phyloP scores from a whole-genome alignment of 768 basidiomycete species.

The Tylopilus intermedius region DNA sequence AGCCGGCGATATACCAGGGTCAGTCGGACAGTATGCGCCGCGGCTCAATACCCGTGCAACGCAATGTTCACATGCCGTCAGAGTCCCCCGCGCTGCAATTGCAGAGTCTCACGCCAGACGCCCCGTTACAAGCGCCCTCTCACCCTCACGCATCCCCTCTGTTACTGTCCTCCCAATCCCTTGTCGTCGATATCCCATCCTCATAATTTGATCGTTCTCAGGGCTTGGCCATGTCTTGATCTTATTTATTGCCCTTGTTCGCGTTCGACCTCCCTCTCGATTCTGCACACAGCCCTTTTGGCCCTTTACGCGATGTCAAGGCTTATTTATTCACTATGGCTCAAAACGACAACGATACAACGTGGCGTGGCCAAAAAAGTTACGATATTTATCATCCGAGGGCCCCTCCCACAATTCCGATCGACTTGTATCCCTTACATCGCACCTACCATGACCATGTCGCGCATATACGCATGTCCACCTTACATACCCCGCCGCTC shows the following conservation, averaged over 20 bases:
- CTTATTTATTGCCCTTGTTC: conserved; percentile 30
- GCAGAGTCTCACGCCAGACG: conserved; percentile 26
- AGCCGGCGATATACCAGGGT: conserved; percentile 25
- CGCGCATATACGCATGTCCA: conserved; percentile 23
- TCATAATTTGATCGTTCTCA: conserved; percentile 9
- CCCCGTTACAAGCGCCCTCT: conserved; percentile 21
- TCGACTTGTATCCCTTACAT: conserved; percentile 29
- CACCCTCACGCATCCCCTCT: conserved; percentile 26
- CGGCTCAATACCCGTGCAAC: conserved; percentile 26
- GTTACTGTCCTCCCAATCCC: conserved; percentile 20
- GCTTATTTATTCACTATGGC: conserved; percentile 29
- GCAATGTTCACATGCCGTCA: conserved; percentile 26
- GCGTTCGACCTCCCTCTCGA: conserved; percentile 12
- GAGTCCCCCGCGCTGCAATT: conserved; percentile 20
- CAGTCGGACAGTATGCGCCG: conserved; percentile 30
- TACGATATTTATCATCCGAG: conserved; percentile 24
- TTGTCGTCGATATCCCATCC: conserved; percentile 19
- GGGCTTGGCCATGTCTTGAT: conserved; percentile 13
- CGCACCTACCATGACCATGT: conserved; percentile 16
- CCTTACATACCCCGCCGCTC: conserved; percentile 14
- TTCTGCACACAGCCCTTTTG: conserved; percentile 10
- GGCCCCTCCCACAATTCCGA: conserved; percentile 6
- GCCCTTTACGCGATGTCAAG: conserved; percentile 20
- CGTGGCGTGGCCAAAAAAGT: conserved; percentile 20
- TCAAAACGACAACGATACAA: conserved; percentile 27